Conservation (phyloP, 148 eudicot species). For the Talinum fruticosum region DNA sequence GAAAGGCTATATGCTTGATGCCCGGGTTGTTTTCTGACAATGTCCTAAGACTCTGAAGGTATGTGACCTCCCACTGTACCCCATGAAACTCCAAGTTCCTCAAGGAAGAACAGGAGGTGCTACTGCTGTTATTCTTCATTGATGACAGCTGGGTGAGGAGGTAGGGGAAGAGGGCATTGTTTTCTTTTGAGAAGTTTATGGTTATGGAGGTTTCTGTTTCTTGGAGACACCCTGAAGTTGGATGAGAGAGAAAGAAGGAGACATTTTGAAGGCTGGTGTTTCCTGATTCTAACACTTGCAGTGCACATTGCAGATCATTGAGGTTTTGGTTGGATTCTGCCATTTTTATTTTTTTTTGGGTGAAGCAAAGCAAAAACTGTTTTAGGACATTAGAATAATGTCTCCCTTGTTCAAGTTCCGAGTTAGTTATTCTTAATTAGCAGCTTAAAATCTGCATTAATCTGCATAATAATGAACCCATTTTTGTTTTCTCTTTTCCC, state of each 20-base stretch:
- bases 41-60: constrained; percentile 36
- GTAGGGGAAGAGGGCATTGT: constrained; percentile 35
- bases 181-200: constrained; percentile 45
- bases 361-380: constrained; percentile 12
- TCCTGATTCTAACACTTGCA: constrained; percentile 42
- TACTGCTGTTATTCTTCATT: constrained; percentile 26
- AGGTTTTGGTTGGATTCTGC: constrained; percentile 35
- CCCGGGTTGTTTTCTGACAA: constrained; percentile 44
- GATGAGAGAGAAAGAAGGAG: constrained; percentile 66
- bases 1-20: constrained; percentile 47
- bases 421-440: not conserved
- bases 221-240: constrained; percentile 49
- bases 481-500: not conserved
- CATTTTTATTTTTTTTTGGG: constrained; percentile 44
- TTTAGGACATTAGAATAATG: constrained; percentile 2
- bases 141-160: constrained; percentile 44
- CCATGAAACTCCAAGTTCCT: constrained; percentile 64
- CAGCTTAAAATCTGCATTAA: not conserved
- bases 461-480: not conserved
- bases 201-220: constrained; percentile 56
- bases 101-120: constrained; percentile 22
- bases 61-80: constrained; percentile 62
- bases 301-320: constrained; percentile 64
- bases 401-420: not conserved
- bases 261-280: constrained; percentile 48